Evolutionary conservation across 139 green algal genomes (phyloP).

Genomic region (Micractinium sp.): DNA sequence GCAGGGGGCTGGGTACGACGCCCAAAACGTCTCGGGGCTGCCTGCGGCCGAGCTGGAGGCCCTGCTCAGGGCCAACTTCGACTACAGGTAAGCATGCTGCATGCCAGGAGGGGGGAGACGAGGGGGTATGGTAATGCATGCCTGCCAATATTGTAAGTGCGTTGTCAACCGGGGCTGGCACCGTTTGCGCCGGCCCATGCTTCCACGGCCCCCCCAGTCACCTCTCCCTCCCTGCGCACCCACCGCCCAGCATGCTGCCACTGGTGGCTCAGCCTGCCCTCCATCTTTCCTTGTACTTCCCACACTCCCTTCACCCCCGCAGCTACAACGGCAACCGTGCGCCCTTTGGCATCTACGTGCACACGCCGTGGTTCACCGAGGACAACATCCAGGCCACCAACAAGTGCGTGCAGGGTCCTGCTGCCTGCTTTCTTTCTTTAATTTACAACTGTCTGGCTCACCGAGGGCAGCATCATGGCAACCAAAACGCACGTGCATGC

Average conservation of each 20-base stretch:
- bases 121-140: not conserved
- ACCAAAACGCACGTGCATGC: not conserved
- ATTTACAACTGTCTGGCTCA: constrained; percentile 1
- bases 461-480: not conserved
- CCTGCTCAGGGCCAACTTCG: constrained; percentile 42
- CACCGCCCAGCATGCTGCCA: not conserved
- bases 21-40: not conserved
- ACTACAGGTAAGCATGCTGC: constrained; percentile 31
- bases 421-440: too few species aligned
- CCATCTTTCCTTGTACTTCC: not conserved
- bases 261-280: not conserved
- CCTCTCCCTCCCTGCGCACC: too few species aligned
- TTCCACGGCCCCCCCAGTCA: too few species aligned
- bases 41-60: not conserved
- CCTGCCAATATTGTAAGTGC: not conserved
- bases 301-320: not conserved
- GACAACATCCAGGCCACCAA: constrained; percentile 14
- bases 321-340: constrained; percentile 38
- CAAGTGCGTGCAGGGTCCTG: too few species aligned
- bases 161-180: not conserved
- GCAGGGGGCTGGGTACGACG: not conserved
- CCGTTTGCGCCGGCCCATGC: not conserved
- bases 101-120: not conserved
- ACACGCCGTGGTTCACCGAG: constrained; percentile 38
- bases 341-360: constrained; percentile 30